Evolutionary conservation across 2,329 filamentous ascomycete genomes (phyloP).

Genomic region (Cercospora beticola): DNA sequence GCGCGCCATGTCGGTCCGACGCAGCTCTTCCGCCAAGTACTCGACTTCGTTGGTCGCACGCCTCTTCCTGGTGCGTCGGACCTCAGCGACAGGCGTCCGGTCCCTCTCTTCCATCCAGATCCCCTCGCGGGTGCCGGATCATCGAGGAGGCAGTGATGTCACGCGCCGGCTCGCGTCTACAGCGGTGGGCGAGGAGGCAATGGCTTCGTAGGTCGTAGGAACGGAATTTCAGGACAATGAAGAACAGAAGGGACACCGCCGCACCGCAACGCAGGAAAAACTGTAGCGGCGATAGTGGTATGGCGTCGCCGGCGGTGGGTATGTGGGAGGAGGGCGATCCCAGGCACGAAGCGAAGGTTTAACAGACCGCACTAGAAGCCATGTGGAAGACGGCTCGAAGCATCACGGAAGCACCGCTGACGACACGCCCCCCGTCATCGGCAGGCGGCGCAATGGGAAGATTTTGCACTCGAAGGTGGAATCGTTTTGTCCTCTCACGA

Average conservation of each 20-base stretch:
- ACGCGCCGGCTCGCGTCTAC: background rate
- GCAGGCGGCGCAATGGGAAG: background rate
- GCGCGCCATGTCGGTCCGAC: conserved; percentile 9
- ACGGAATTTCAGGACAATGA: background rate
- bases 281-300: background rate
- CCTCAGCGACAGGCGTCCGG: conserved; percentile 4
- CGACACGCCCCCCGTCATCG: background rate
- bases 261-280: background rate
- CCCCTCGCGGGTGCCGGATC: background rate
- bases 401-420: conserved; percentile 2
- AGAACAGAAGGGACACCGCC: background rate
- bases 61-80: background rate
- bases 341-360: background rate
- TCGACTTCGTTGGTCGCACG: conserved; percentile 12
- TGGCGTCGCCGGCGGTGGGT: background rate
- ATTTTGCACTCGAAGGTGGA: background rate
- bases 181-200: background rate
- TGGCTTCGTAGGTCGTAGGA: background rate
- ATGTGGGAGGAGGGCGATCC: background rate
- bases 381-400: background rate
- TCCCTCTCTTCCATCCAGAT: conserved; percentile 10
- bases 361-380: background rate
- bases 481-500: background rate
- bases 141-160: conserved; percentile 1
- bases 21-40: conserved; percentile 10